Evolutionary conservation across 306 rosid species (phyloP).

Genomic region (Erythrophleum fordii): DNA sequence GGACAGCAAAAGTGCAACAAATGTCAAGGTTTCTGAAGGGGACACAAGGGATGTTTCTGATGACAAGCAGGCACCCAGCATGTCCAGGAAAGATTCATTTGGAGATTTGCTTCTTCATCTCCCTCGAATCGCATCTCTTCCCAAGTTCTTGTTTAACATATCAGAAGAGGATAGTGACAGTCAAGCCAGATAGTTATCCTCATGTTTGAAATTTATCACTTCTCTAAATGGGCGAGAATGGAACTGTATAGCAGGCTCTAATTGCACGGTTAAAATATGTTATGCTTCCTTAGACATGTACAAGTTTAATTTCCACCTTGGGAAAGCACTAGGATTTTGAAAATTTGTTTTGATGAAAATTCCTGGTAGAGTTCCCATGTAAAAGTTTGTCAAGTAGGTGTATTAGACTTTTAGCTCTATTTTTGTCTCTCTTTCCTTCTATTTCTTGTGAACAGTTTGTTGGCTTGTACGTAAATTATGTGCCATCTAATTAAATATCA

Average conservation of each 20-base stretch:
- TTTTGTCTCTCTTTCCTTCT: constrained; percentile 6
- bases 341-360: constrained; percentile 69
- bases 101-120: constrained; percentile 76
- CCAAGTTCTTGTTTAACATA: constrained; percentile 74
- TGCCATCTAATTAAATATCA: neutral
- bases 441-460: neutral
- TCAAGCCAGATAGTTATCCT: constrained; percentile 39
- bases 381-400: constrained; percentile 25
- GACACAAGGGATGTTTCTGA: constrained; percentile 47
- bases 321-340: constrained; percentile 61
- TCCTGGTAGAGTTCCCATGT: constrained; percentile 41
- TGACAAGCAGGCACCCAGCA: constrained; percentile 53
- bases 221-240: neutral
- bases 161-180: constrained; percentile 63
- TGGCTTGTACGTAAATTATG: constrained; percentile 28
- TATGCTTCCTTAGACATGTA: constrained; percentile 9
- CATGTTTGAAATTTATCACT: neutral
- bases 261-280: neutral
- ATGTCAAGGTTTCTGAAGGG: constrained; percentile 46
- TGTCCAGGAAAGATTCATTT: constrained; percentile 87
- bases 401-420: constrained; percentile 4
- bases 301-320: constrained; percentile 14
- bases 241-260: constrained; percentile 11
- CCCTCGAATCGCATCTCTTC: constrained; percentile 76
- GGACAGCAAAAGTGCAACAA: constrained; percentile 35